phyloP scores from a whole-genome alignment of 805 yeast genomes.

The baker's yeast (Saccharomyces cerevisiae) region DNA sequence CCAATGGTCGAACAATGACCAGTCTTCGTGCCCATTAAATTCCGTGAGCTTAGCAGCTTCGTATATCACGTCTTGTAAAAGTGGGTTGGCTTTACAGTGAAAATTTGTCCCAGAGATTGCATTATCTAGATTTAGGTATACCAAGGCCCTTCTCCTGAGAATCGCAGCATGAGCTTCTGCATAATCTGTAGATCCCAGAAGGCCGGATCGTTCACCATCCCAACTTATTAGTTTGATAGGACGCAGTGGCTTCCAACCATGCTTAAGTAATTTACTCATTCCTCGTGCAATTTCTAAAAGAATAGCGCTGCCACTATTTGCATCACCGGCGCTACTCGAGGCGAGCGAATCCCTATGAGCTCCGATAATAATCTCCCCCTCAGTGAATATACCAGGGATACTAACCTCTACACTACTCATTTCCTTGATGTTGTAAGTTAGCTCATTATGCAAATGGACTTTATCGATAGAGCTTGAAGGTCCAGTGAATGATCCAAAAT shows the following conservation, averaged over 20 bases:
- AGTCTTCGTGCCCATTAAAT: slow-evolving; percentile 32
- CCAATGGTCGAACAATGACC: slow-evolving; percentile 45
- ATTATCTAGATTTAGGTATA: slow-evolving; percentile 41
- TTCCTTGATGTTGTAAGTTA: slow-evolving; percentile 36
- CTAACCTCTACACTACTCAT: slow-evolving; percentile 43
- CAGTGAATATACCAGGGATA: slow-evolving; percentile 47
- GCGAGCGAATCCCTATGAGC: slow-evolving; percentile 47
- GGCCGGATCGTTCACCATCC: slow-evolving; percentile 75
- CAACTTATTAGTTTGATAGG: slow-evolving; percentile 65
- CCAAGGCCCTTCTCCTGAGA: slow-evolving; percentile 46
- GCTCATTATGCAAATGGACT: slow-evolving; percentile 37
- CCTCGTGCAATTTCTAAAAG: slow-evolving; percentile 48
- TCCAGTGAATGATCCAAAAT: slow-evolving; percentile 40
- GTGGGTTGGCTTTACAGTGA: slow-evolving; percentile 45
- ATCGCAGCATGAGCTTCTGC: slow-evolving; percentile 49
- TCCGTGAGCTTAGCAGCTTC: slow-evolving; percentile 42
- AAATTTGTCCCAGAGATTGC: slow-evolving; percentile 48
- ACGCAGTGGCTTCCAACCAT: slow-evolving; percentile 66
- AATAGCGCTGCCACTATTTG: slow-evolving; percentile 42
- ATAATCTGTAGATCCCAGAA: slow-evolving; percentile 71
- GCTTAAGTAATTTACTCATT: slow-evolving; percentile 34
- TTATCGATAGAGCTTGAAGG: slow-evolving; percentile 31
- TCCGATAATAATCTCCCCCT: slow-evolving; percentile 48
- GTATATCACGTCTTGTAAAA: slow-evolving; percentile 39
- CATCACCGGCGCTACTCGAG: slow-evolving; percentile 43